Evolutionary conservation across 805 yeast species (phyloP).

Genomic region (Barnettozyma pratensis): DNA sequence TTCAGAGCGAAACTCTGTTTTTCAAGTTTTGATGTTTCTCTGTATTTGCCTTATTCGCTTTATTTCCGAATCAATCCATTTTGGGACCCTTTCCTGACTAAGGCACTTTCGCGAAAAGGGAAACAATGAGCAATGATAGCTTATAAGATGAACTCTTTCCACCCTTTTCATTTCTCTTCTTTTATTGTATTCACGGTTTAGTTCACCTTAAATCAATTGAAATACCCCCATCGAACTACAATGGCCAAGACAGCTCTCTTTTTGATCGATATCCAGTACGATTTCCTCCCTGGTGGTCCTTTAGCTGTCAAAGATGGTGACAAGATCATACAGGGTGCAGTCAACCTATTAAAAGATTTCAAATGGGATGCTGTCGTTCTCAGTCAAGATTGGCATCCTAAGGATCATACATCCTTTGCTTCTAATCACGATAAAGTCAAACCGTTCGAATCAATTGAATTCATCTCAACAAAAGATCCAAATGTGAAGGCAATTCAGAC

Average conservation of each 20-base stretch:
- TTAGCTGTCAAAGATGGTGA: slow-evolving; percentile 69
- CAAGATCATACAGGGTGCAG: slow-evolving; percentile 47
- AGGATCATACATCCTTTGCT: slow-evolving; percentile 77
- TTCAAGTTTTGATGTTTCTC: slow-evolving; percentile 19
- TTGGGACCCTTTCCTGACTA: not conserved
- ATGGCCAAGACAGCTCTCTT: slow-evolving; percentile 48
- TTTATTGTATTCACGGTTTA: not conserved
- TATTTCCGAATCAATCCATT: slow-evolving; percentile 1
- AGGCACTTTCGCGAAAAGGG: no score
- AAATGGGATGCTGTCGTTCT: slow-evolving; percentile 64
- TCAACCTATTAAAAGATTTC: slow-evolving; percentile 38
- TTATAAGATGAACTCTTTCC: not conserved
- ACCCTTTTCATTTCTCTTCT: not conserved
- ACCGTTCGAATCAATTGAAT: slow-evolving; percentile 47
- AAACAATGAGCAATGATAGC: not conserved
- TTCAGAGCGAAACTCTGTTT: no score
- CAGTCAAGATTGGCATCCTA: slow-evolving; percentile 89
- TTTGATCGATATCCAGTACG: slow-evolving; percentile 80
- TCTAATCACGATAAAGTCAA: slow-evolving; percentile 43
- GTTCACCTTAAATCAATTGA: no score
- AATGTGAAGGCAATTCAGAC: slow-evolving; percentile 33
- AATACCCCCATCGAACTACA: not conserved
- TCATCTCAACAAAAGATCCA: slow-evolving; percentile 44
- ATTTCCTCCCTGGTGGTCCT: slow-evolving; percentile 81
- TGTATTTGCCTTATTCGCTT: slow-evolving; percentile 13